phyloP scores from a whole-genome alignment of 495 filamentous ascomycete species.

The Neurospora tetraspora region DNA sequence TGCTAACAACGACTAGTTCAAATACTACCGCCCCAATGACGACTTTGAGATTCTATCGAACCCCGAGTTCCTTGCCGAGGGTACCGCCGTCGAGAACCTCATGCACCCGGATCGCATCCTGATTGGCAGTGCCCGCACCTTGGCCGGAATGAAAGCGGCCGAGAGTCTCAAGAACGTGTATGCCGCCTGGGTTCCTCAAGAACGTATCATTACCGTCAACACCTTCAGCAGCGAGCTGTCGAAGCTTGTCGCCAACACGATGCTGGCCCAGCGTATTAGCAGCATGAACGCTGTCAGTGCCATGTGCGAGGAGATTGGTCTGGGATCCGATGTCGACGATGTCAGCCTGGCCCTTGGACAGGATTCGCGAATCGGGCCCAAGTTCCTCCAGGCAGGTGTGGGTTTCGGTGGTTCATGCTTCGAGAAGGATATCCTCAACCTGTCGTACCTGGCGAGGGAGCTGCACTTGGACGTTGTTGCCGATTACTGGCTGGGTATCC shows the following conservation, averaged over 20 bases:
- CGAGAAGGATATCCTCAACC: conserved; percentile 69
- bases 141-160: conserved; percentile 50
- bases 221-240: conserved; percentile 72
- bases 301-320: conserved; percentile 67
- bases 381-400: conserved; percentile 67
- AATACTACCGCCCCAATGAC: conserved; percentile 43
- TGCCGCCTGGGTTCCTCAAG: conserved; percentile 56
- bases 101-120: conserved; percentile 66
- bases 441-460: conserved; percentile 64
- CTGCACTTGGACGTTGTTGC: conserved; percentile 63
- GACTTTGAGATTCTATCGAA: conserved; percentile 73
- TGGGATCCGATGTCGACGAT: conserved; percentile 58
- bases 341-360: conserved; percentile 59
- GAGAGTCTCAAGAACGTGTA: conserved; percentile 55
- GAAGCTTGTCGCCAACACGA: conserved; percentile 72
- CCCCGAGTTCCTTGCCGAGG: conserved; percentile 75
- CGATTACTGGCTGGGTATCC: conserved; percentile 64
- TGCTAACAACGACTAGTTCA: conserved; percentile 21
- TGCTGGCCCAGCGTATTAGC: conserved; percentile 76
- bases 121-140: conserved; percentile 57
- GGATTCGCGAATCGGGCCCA: conserved; percentile 59
- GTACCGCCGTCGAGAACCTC: conserved; percentile 63
- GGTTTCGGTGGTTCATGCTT: conserved; percentile 81
- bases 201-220: conserved; percentile 61
- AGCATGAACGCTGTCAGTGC: conserved; percentile 74